phyloP scores from a whole-genome alignment of 768 basidiomycete species.

The Clavulina sp. region DNA sequence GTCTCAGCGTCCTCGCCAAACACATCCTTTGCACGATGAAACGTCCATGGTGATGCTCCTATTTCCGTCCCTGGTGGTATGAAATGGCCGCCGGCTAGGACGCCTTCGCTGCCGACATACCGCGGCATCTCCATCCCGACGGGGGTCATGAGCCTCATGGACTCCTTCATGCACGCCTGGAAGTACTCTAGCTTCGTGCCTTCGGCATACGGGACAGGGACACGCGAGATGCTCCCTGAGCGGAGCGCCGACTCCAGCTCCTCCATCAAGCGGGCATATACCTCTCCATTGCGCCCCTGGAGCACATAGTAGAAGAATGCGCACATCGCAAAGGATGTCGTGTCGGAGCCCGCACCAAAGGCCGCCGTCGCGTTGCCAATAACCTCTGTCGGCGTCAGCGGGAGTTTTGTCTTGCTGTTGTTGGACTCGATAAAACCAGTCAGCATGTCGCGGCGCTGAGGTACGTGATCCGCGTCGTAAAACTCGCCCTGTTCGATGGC shows the following conservation, averaged over 20 bases:
- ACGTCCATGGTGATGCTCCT: background rate
- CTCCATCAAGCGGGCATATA: background rate
- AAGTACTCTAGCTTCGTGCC: background rate
- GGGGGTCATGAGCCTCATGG: background rate
- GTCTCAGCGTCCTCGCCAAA: background rate
- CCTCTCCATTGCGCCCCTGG: background rate
- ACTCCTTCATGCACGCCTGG: background rate
- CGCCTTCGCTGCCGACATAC: background rate
- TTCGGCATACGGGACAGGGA: no score
- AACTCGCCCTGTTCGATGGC: background rate
- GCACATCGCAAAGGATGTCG: background rate
- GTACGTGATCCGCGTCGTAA: no score
- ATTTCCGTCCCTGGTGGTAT: background rate
- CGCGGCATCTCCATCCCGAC: background rate
- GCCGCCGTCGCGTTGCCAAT: background rate
- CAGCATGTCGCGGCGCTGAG: background rate
- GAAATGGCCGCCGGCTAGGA: background rate
- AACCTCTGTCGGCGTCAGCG: background rate
- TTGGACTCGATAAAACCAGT: background rate
- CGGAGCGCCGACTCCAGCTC: background rate
- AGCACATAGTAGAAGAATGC: slow-evolving; percentile 1
- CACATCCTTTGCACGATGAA: background rate
- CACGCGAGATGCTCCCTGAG: no score
- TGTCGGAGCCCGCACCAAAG: background rate
- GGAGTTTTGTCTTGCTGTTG: background rate